Conservation (phyloP, 768 basidiomycete genomes). For the Kwoniella mangroviensis region DNA sequence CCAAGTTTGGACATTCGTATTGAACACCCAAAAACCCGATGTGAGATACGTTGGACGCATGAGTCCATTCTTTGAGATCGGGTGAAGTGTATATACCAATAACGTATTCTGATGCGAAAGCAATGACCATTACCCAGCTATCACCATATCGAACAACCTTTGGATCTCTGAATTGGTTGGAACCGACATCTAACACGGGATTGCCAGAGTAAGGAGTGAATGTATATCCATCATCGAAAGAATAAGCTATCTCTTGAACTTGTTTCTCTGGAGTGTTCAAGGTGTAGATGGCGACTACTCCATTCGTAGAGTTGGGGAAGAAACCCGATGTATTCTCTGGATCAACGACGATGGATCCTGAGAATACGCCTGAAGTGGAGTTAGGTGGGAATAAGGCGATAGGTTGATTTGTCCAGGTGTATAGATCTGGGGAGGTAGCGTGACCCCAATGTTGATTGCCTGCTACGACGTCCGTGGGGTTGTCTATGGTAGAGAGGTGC, state of each 20-base stretch:
- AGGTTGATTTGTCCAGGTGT: constrained; percentile 50
- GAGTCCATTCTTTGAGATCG: constrained; percentile 45
- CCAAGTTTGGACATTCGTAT: constrained; percentile 49
- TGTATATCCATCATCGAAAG: constrained; percentile 43
- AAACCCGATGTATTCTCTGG: constrained; percentile 52
- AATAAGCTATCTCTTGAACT: constrained; percentile 46
- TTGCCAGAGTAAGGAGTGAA: constrained; percentile 44
- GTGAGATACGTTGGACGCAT: constrained; percentile 39
- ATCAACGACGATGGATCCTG: constrained; percentile 48
- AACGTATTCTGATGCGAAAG: constrained; percentile 35
- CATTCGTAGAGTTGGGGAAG: constrained; percentile 39
- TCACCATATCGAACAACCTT: constrained; percentile 47
- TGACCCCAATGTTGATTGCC: constrained; percentile 56
- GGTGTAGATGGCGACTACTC: constrained; percentile 54
- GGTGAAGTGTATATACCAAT: constrained; percentile 48
- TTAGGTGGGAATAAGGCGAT: constrained; percentile 50
- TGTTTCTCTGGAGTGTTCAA: constrained; percentile 43
- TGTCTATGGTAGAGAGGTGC: constrained; percentile 16
- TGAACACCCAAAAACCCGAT: constrained; percentile 37
- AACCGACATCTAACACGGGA: constrained; percentile 44
- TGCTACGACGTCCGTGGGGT: constrained; percentile 41
- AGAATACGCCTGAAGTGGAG: constrained; percentile 38
- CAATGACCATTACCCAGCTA: constrained; percentile 52
- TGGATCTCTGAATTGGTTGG: constrained; percentile 51
- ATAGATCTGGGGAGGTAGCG: constrained; percentile 51